Percentiles rank a stretch among this genome's conserved stretches.
phyloP scores from a whole-genome alignment of 169 alveolate species.

The Theileria annulata region DNA sequence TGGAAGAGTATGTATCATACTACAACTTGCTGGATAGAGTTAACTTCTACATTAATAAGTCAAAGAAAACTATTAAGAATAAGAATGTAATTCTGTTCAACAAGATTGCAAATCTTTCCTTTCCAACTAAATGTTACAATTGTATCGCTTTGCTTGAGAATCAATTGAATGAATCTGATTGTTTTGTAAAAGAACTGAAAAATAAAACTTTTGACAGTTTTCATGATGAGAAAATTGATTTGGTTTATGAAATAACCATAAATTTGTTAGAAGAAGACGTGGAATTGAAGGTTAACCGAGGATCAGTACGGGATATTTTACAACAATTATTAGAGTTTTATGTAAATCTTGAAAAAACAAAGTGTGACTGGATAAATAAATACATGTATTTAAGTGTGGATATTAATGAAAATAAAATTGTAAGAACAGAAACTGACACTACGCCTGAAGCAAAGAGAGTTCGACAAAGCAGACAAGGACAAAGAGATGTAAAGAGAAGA shows the following conservation, averaged over 20 bases:
- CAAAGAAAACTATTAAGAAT: neutral
- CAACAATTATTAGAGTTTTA: neutral
- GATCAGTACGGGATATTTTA: neutral
- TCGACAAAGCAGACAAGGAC: slow-evolving; percentile 10
- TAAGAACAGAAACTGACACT: slow-evolving; percentile 1
- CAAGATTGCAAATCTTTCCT: neutral
- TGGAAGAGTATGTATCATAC: slow-evolving; percentile 9
- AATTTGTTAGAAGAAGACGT: neutral
- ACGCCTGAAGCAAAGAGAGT: neutral
- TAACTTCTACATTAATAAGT: neutral
- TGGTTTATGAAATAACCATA: neutral
- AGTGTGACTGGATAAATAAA: neutral
- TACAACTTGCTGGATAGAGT: slow-evolving; percentile 1
- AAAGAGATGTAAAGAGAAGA: slow-evolving; percentile 22
- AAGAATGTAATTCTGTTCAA: neutral
- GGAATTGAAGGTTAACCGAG: neutral
- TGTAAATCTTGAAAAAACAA: neutral
- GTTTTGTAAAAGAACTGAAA: neutral
- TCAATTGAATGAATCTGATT: neutral
- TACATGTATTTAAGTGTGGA: neutral
- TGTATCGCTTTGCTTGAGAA: neutral
- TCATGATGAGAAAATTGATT: neutral
- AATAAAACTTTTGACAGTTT: neutral
- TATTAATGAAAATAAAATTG: neutral
- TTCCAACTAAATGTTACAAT: neutral